A percentile compares a stretch with the other conserved stretches of the same genome.
These are phyloP conservation scores for Podila minutissima DNA, from an alignment of 192 early-diverging fungal genomes.

Conservation along the genomic window DNA sequence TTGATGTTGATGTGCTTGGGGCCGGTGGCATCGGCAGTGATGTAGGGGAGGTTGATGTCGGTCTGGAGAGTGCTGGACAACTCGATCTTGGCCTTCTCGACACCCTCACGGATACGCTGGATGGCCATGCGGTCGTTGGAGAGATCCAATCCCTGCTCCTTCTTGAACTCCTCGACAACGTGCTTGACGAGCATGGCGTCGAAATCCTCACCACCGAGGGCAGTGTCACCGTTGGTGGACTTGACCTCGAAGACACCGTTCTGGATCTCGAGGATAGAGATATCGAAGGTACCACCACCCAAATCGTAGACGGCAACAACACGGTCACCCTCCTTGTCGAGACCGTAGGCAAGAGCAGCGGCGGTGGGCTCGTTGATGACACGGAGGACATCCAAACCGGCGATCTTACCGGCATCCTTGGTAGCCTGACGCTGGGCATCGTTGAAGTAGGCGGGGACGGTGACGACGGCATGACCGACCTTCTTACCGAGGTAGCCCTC, in stretches of 20 bases:
- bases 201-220: constrained; percentile 80
- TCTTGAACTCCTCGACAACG: constrained; percentile 90
- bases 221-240: constrained; percentile 96
- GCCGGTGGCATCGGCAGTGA: constrained; percentile 82
- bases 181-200: constrained; percentile 75
- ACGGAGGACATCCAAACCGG: constrained; percentile 85
- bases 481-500: constrained; percentile 78
- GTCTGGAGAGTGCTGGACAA: constrained; percentile 90
- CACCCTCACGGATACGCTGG: constrained; percentile 94
- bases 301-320: constrained; percentile 93
- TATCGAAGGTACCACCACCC: constrained; percentile 97
- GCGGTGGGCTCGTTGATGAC: constrained; percentile 95
- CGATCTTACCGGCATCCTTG: constrained; percentile 90
- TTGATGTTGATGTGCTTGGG: constrained; percentile 98
- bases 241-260: constrained; percentile 99
- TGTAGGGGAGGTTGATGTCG: constrained; percentile 95
- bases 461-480: constrained; percentile 91
- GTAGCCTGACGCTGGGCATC: constrained; percentile 93
- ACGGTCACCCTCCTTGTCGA: constrained; percentile 82
- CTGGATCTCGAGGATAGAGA: constrained; percentile 95
- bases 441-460: constrained; percentile 98
- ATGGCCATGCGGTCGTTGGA: constrained; percentile 90
- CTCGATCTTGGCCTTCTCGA: constrained; percentile 98
- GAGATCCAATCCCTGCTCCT: constrained; percentile 86
- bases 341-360: constrained; percentile 88